Base-by-base conservation (phyloP, 768 basidiomycete species). In the Hydnum rufescens region DNA sequence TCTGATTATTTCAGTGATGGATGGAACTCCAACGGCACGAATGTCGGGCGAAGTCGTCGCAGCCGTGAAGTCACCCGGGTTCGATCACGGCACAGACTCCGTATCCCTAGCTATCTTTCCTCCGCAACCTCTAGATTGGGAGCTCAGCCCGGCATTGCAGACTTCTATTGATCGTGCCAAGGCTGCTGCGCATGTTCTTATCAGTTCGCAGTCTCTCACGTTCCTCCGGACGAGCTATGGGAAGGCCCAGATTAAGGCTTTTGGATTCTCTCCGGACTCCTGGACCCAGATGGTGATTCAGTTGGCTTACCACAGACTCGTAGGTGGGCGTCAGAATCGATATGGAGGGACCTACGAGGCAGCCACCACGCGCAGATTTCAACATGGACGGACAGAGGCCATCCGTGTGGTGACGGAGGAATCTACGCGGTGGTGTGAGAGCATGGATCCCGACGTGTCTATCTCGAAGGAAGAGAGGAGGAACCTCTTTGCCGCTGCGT, bases 251-350 rank as follows among this genome's bases (percentile, higher is more conserved):
- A 85, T 93, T 68, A 95, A 93, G 70, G 66, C 71, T 13, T 87
- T 85, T 59, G 78, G 82, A 31, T 77, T 83, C n/a, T 86, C 87
- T 39, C 92, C 92, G 2, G 92, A 96, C 61, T 83, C 83, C 26
- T 95, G 89, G 88, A 80, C 84, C 44, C 92, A 96, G 67, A 78
- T 95, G 74, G 68, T 89, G 60, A 72, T 92, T 49, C 92, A 96
- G 63, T 68, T 96, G 44, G 92, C 90, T 4, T 90, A 90, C 64
- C 74, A 71, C 53, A 75, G 89, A 1, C 71, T 88, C 31, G 65
- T 79, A 29, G n/a, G 57, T 55, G 1, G 59, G 61, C 8, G 25
- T 13, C 13, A 8, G 8, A 56, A 51, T 67, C 64, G 77, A 56
- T 67, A 68, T 5, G 88, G 84, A 2, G 85, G 75, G 3, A 89